Evolutionary conservation across 208 protist genomes (phyloP).

Genomic region (Crithidia sp.): DNA sequence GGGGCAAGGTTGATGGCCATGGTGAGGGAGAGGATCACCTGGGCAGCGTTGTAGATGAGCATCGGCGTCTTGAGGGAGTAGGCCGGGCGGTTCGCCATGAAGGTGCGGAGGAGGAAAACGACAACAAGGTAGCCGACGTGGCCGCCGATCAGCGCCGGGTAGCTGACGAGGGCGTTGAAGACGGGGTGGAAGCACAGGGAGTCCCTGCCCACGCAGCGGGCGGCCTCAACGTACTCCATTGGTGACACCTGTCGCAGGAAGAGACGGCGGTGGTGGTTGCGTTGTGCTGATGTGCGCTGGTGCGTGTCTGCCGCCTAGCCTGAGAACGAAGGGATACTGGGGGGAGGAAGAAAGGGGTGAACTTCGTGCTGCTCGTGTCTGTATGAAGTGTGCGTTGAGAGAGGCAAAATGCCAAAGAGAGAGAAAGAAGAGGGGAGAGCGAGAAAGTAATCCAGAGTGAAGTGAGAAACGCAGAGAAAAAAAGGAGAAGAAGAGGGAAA

Average conservation of each 20-base stretch:
- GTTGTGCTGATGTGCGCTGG: neutral
- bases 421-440: too few relatives aligned
- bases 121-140: constrained; percentile 73
- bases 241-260: neutral
- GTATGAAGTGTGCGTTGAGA: too few relatives aligned
- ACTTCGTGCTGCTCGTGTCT: too few relatives aligned
- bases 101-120: constrained; percentile 42
- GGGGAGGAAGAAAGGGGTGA: too few relatives aligned
- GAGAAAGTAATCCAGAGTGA: too few relatives aligned
- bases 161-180: constrained; percentile 66
- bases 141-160: constrained; percentile 51
- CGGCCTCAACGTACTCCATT: constrained; percentile 17
- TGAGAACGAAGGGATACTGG: too few relatives aligned
- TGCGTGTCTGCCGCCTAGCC: neutral
- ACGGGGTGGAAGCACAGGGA: constrained; percentile 77
- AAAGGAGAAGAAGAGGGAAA: too few relatives aligned
- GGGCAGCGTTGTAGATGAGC: constrained; percentile 85
- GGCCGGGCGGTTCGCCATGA: constrained; percentile 60
- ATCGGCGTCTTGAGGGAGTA: constrained; percentile 61
- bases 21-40: constrained; percentile 77
- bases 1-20: constrained; percentile 76
- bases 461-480: too few relatives aligned
- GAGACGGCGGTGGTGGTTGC: too few relatives aligned
- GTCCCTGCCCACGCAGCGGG: constrained; percentile 44
- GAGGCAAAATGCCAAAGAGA: too few relatives aligned